phyloP scores from a whole-genome alignment of 208 protist genomes.

The Leishmania tropica region DNA sequence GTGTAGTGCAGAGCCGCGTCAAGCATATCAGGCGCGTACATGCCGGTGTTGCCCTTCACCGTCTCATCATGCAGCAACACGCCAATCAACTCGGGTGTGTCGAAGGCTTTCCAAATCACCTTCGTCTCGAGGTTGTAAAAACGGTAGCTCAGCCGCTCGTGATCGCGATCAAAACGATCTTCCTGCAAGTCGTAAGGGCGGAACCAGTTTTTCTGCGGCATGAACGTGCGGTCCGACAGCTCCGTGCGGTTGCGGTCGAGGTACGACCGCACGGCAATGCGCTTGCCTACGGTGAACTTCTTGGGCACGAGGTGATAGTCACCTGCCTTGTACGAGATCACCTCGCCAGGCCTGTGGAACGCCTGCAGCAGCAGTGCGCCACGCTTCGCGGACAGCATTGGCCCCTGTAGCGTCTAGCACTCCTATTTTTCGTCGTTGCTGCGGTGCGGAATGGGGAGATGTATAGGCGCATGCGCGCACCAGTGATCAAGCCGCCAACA shows the following conservation, averaged over 20 bases:
- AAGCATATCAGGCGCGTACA: slow-evolving; percentile 76
- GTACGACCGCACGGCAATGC: slow-evolving; percentile 85
- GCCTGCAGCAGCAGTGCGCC: slow-evolving; percentile 24
- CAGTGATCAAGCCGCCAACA: too few relatives aligned
- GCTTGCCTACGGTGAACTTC: slow-evolving; percentile 73
- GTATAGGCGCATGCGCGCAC: not conserved
- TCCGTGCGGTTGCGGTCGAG: slow-evolving; percentile 89
- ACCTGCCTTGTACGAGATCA: slow-evolving; percentile 54
- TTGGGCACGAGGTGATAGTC: slow-evolving; percentile 66
- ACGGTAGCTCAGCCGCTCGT: slow-evolving; percentile 67
- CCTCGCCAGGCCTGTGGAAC: slow-evolving; percentile 8
- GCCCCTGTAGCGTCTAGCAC: not conserved
- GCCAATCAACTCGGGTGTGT: slow-evolving; percentile 83
- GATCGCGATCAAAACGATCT: slow-evolving; percentile 45
- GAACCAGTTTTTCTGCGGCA: slow-evolving; percentile 90
- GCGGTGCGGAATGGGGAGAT: not conserved
- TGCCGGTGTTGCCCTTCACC: slow-evolving; percentile 69
- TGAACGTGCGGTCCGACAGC: slow-evolving; percentile 88
- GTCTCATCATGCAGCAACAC: slow-evolving; percentile 89
- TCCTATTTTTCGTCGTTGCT: not conserved
- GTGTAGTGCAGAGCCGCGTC: slow-evolving; percentile 84
- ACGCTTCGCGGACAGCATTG: slow-evolving; percentile 21
- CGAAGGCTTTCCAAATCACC: slow-evolving; percentile 90
- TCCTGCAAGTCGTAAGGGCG: slow-evolving; percentile 50
- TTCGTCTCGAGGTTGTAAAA: slow-evolving; percentile 90